Base-by-base conservation (phyloP, 805 yeast genomes). In the Candida chilensis region DNA sequence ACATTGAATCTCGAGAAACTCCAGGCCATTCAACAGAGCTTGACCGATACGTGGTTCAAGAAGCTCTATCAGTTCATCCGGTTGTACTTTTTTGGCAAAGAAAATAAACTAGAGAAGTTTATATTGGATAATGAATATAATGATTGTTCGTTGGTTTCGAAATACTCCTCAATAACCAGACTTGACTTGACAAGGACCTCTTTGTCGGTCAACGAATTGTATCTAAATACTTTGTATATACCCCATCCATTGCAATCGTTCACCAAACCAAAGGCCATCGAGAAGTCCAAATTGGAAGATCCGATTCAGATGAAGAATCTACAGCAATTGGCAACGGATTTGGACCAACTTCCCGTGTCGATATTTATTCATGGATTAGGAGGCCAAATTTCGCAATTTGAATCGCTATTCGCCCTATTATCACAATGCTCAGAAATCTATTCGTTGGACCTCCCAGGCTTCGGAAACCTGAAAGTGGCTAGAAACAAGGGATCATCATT, bases 301-400 rank as follows among this genome's bases (percentile, higher is more conserved):
- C n/a, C n/a, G n/a, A n/a, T n/a, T n/a, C n/a, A n/a, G 28, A 31
- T 5, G 40, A 32, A 3, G 31, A 29, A 16, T 35, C 37, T 21
- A 30, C 40, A n/a, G 52, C 44, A 17, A 35, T 57, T 4, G 42
- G 10, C 31, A 36, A 32, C 36, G 9, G 58, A 59, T 32, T 41
- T 63, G 24, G 36, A 45, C 12, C 61, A 57, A 17, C 38, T 55
- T 27, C 69, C 69, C 1, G 49, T 57, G 5, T 27, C 60, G 13
- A 44, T 63, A 16, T 62, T 63, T 29, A 38, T 63, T 20, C 69
- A 63, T 44, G 69, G 69, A 1, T 36, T 62, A 30, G 69, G 69
- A 5, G 69, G 69, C 16, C 69, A 63, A 39, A 60, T 60, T 62
- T 52, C 67, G 3, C 68, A 62, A 38, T 62, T 63, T 33, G 67